phyloP scores from a whole-genome alignment of 139 green algal species.

The Bryopsis sp. region DNA sequence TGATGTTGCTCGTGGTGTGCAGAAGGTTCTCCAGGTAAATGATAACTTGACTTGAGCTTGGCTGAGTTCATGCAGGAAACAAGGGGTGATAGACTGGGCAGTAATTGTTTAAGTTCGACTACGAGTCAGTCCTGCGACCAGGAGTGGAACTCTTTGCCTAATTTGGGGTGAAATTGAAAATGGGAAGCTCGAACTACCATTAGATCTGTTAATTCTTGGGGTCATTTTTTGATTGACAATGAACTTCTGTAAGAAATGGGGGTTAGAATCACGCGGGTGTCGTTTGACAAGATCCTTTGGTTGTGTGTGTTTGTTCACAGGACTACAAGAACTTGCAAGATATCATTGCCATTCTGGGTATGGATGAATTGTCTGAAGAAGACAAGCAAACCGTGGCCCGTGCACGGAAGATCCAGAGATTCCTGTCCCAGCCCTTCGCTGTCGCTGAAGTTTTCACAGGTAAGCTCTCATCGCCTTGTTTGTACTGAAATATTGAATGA shows the following conservation, averaged over 20 bases:
- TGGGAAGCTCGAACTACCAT: no score
- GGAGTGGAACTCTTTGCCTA: no score
- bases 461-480: no score
- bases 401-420: constrained; percentile 97
- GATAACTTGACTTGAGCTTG: background rate
- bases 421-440: constrained; percentile 76
- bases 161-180: no score
- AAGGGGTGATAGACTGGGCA: no score
- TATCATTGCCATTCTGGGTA: constrained; percentile 99
- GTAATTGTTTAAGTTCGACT: no score
- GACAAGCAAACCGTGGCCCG: constrained; percentile 98
- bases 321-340: constrained; percentile 96
- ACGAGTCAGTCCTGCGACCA: no score
- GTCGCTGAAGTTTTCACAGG: constrained; percentile 99
- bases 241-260: no score
- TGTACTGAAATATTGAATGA: no score
- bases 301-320: constrained; percentile 24
- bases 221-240: no score
- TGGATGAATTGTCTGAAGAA: constrained; percentile 99
- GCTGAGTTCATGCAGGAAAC: background rate
- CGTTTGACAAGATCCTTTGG: background rate
- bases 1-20: constrained; percentile 82
- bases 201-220: no score
- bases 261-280: no score
- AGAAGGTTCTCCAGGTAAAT: constrained; percentile 89